These are phyloP conservation scores for Eutypa lata DNA, from an alignment of 2,329 filamentous ascomycete genomes.

Conservation along the genomic window DNA sequence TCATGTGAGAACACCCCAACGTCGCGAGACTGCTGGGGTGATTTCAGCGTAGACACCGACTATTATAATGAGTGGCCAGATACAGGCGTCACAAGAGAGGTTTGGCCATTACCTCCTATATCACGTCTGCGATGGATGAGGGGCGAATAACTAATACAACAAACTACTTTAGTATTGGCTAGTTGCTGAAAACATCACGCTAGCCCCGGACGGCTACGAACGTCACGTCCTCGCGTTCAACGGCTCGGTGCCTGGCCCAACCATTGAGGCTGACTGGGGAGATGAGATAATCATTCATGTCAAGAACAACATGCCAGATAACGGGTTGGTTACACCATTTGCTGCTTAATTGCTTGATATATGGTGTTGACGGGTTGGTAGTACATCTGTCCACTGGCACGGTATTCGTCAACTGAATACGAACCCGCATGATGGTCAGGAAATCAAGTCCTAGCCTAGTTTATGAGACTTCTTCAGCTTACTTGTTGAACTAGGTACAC, in stretches of 20 bases:
- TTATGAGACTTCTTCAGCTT: too few species aligned
- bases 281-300: conserved; percentile 43
- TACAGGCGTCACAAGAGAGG: conserved; percentile 50
- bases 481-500: too few species aligned
- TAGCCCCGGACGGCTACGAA: conserved; percentile 43
- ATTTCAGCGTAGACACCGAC: conserved; percentile 46
- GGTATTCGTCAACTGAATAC: conserved; percentile 55
- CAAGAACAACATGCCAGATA: conserved; percentile 47
- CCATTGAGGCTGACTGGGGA: conserved; percentile 50
- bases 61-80: conserved; percentile 38
- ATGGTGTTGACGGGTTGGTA: too few species aligned
- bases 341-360: too few species aligned
- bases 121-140: too few species aligned
- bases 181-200: conserved; percentile 36
- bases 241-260: conserved; percentile 57
- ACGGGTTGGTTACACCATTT: too few species aligned
- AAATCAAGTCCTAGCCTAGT: too few species aligned
- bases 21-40: conserved; percentile 40
- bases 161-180: too few species aligned
- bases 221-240: conserved; percentile 48
- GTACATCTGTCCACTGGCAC: conserved; percentile 61
- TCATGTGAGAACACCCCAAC: conserved; percentile 27
- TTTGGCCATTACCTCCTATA: conserved; percentile 43
- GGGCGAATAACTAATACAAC: too few species aligned
- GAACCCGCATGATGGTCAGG: conserved; percentile 51